A percentile compares a stretch with the other conserved stretches of the same genome.
phyloP scores from a whole-genome alignment of 2,329 filamentous ascomycete genomes.

The Rhexocercosporidium sp. region DNA sequence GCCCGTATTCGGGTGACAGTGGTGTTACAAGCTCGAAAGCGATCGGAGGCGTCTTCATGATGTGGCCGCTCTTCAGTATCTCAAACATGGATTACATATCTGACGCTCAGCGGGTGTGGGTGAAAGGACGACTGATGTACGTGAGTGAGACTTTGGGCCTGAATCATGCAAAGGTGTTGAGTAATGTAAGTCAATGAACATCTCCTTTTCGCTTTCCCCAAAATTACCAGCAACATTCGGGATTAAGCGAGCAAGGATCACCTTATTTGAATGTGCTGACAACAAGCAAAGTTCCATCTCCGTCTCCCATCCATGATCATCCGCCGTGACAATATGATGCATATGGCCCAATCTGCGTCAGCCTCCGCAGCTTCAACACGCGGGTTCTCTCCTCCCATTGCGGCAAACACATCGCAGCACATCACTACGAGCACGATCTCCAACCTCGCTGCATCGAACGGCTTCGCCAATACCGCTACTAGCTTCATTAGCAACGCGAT shows the following conservation, averaged over 20 bases:
- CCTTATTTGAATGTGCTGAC: background rate
- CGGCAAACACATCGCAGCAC: constrained; percentile 13
- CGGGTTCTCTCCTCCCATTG: constrained; percentile 20
- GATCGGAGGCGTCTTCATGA: constrained; percentile 62
- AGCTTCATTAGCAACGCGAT: background rate
- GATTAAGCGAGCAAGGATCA: background rate
- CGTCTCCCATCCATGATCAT: constrained; percentile 69
- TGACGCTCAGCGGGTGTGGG: constrained; percentile 62
- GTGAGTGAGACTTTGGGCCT: constrained; percentile 63
- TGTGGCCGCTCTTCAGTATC: constrained; percentile 62
- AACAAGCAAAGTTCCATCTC: constrained; percentile 54
- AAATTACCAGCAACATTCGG: background rate
- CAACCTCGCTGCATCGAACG: constrained; percentile 7
- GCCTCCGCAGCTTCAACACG: constrained; percentile 14
- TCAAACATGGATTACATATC: constrained; percentile 63
- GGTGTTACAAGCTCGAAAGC: constrained; percentile 52
- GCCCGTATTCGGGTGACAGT: constrained; percentile 57
- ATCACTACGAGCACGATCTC: constrained; percentile 15
- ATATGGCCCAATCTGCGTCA: constrained; percentile 22
- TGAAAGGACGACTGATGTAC: constrained; percentile 56
- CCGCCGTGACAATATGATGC: constrained; percentile 38
- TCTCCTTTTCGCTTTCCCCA: constrained; percentile 5
- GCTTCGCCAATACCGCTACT: background rate
- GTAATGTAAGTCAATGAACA: constrained; percentile 50
- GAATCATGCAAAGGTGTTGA: constrained; percentile 60